Percentiles rank a stretch among this genome's conserved stretches.
phyloP scores from a whole-genome alignment of 73 alveolate species.

The Paramecium sonneborni region DNA sequence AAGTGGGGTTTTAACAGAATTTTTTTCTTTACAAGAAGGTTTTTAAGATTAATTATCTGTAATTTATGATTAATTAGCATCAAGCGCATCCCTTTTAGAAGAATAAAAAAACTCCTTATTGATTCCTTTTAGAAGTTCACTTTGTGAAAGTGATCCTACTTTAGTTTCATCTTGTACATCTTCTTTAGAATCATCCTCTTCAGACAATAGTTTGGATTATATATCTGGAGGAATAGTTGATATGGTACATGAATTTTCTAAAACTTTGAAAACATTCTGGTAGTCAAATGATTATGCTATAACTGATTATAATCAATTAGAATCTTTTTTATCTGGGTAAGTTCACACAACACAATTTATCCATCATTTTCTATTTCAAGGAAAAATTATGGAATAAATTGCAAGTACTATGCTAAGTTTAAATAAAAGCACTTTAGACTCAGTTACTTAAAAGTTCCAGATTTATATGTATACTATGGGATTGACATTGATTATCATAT shows the following conservation, averaged over 20 bases:
- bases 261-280: constrained; percentile 28
- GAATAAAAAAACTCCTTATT: background rate
- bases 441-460: background rate
- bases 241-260: constrained; percentile 40
- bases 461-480: constrained; percentile 30
- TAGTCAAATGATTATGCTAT: background rate
- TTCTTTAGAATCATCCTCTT: background rate
- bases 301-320: background rate
- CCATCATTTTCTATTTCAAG: constrained; percentile 9
- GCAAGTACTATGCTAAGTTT: constrained; percentile 13
- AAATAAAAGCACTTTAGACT: background rate
- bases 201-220: background rate
- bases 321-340: background rate
- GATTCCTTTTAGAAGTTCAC: background rate
- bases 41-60: background rate
- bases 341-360: constrained; percentile 15
- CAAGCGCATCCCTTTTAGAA: background rate
- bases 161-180: background rate
- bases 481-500: background rate
- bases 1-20: background rate
- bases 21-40: background rate
- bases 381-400: constrained; percentile 12
- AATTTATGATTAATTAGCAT: background rate
- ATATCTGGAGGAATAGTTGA: constrained; percentile 16
- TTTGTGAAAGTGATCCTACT: background rate